Evolutionary conservation across 2,329 filamentous ascomycete species (phyloP), one percentile per base, ranked within the genome.

Genomic region (Trichoderma citrinoviride): DNA sequence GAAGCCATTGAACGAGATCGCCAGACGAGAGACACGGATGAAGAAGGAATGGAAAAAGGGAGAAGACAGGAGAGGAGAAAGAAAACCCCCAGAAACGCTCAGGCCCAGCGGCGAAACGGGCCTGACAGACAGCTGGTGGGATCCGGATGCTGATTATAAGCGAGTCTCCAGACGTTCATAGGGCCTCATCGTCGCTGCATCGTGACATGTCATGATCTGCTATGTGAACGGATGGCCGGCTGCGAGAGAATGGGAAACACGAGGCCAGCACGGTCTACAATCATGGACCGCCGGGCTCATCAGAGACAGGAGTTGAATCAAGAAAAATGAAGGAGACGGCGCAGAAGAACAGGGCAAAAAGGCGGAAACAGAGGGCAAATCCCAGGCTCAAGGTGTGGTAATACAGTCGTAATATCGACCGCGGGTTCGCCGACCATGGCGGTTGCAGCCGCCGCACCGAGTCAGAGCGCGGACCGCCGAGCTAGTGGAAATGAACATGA

Each of bases 401-500:
- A 50, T 61, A 58, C 55, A 58, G 55, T 25, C 27, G 55, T 49
- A 58, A 58, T 58, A 25, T 58, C 44, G 43, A 19, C 55, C 21
- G 19, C 19, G 29, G 29, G 43, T 29, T 58, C 29, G 43, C 44
- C 47, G 47, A 52, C 25, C 25, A 25, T 52, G 47, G 47, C 43
- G 27, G 43, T 25, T 17, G 55, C 43, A 47, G 50, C 50, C 50
- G 50, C 50, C 50, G 50, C 50, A 53, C 50, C 50, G 50, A 53
- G 50, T 53, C 50, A 53, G 50, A 53, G 55, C 55, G 19, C 29
- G 43, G 43, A 17, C 43, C 43, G 33, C 29, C 23, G 19, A 21
- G 6, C 5, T 56, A 27, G 54, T 25, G 33, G 17, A 43, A 43
- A 43, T 43, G 29, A 25, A 25, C 14, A 7, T 1, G 37, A 23